Base-by-base conservation (phyloP, 177 flowering plant genomes). In the Tripterygium wilfordii region DNA sequence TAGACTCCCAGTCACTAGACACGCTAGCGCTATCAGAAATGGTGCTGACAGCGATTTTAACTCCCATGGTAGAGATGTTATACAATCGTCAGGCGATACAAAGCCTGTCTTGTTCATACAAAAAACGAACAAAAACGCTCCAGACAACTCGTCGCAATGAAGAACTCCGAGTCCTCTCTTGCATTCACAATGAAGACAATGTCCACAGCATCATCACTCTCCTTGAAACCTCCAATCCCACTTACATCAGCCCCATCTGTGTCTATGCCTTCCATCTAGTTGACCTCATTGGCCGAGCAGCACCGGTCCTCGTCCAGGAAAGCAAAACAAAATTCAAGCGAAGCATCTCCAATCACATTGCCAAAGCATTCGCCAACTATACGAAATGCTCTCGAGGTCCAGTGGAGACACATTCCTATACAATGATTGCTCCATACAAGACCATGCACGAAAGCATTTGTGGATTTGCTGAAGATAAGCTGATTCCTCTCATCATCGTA, bases 371-470 rank as follows among this genome's bases (percentile, higher is more conserved):
- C n/a, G 13, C 39, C 10, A 59, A 56, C 13, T 62, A 37, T 23
- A 26, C 53, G 3, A 27, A 25, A 6, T 16, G 25, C 26, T 26
- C 55, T 0, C 8, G 13, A 0, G 47, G 43, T 5, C 7, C 37
- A 4, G 20, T 59, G 3, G 6, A 21, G 0, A 3, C 60, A 8
- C 44, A 45, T 1, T 43, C 62, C 2, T 66, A 43, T 42, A 45
- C 42, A 3, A 8, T 54, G 31, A 28, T 59, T 4, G 51, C 71
- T 4, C 63, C 75, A 0, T 59, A 36, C 46, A 56, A 48, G 44
- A 33, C 19, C 30, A 70, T 65, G 59, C 51, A 62, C 51, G 53
- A 55, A n/a, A 48, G 23, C 36, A 35, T 66, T 4, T 58, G 57
- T 23, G 26, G 39, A 4, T 24, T 40, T n/a, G 68, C 71, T 30